phyloP scores from a whole-genome alignment of 306 rosid species.

The Lathyrus sativus region DNA sequence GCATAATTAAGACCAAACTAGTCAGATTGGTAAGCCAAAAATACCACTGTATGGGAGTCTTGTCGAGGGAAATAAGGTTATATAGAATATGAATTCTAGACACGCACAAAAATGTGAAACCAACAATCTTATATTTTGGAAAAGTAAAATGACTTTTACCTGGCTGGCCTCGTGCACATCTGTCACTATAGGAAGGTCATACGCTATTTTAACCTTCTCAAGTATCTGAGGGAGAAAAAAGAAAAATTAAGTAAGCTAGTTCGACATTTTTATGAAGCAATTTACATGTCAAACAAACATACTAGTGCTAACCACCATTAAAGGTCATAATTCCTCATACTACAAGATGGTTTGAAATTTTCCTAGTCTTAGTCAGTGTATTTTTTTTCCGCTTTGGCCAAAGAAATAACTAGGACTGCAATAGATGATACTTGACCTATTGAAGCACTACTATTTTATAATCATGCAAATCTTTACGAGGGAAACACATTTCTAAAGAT shows the following conservation, averaged over 20 bases:
- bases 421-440: constrained; percentile 16
- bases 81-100: constrained; percentile 30
- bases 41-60: constrained; percentile 14
- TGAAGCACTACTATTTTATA: constrained; percentile 16
- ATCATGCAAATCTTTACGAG: not conserved
- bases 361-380: not conserved
- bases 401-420: constrained; percentile 5
- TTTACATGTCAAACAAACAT: constrained; percentile 30
- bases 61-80: constrained; percentile 7
- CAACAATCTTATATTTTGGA: not conserved
- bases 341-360: constrained; percentile 13
- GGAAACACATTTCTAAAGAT: no score
- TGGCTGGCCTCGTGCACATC: constrained; percentile 82
- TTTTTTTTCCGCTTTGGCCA: not conserved
- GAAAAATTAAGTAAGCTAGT: not conserved
- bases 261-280: constrained; percentile 14
- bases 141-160: constrained; percentile 49
- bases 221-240: constrained; percentile 62
- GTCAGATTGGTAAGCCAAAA: constrained; percentile 2
- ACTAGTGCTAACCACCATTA: not conserved
- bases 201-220: constrained; percentile 88
- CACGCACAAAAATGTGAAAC: constrained; percentile 7
- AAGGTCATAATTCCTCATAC: not conserved
- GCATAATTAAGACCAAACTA: not conserved
- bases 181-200: constrained; percentile 84